Evolutionary conservation across 345 rosid genomes (phyloP), one percentile per base, ranked within the genome.

Genomic region (Salix brachista): DNA sequence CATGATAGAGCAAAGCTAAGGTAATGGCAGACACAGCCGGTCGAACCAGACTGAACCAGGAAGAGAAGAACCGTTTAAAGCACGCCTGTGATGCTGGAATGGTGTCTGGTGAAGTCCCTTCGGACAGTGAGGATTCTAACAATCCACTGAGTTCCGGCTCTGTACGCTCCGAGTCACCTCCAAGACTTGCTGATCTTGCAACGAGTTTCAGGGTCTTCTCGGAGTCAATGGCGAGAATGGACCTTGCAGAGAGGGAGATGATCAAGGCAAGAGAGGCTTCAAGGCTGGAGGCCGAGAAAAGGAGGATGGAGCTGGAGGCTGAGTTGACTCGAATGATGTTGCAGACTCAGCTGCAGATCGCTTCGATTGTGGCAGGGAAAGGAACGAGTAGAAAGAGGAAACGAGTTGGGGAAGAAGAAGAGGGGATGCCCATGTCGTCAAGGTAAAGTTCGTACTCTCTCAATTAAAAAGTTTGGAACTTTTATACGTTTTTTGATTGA

Each of bases 181-280:
- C 42, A 18, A 28, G 41, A 46, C 67, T 83, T 48, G 36, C 64
- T 19, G 83, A 77, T 42, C 70, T 86, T 9, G 75, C 86, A 28
- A 74, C 85, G 42, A 72, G 85, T 65, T 77, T 84, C 70, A 62
- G 84, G 0, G 84, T 84, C 60, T 69, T 91, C 67, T 79, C 89
- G 14, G 92, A 91, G 78, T 87, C 90, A 48, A 34, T 89, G 68
- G 79, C 82, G 69, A 81, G 86, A 58, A 86, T 77, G 73, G 85
- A 90, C 71, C 37, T 73, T 28, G 88, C 82, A 17, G 92, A 88
- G 87, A 78, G 77, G 84, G 92, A 92, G 89, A 87, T 89, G 90
- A 74, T 84, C 64, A 85, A 85, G 77, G 87, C 91, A 25, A 84
- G 87, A 62, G 92, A 92, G 72, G 86, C 86, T 25, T 76, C 81